Base-by-base conservation (phyloP, 2,329 filamentous ascomycete genomes). In the Apiospora rasikravindrae region DNA sequence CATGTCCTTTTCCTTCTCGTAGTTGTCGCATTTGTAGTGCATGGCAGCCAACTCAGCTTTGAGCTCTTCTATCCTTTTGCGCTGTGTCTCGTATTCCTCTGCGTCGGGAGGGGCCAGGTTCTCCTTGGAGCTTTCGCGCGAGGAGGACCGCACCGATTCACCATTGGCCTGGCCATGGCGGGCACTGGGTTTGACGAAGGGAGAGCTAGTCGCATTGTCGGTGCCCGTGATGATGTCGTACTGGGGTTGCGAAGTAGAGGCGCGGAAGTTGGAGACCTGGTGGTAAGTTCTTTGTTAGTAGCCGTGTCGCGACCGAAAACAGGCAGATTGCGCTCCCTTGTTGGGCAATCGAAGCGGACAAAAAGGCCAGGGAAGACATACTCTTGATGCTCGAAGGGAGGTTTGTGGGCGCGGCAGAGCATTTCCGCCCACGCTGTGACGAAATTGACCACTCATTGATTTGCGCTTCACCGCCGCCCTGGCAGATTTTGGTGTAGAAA, bases 11-110 rank as follows among this genome's bases (percentile, higher is more conserved):
- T 98, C 96, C 77, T 98, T 94, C 77, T 96, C 95, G 70, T 94
- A 85, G 24, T 93, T 96, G 78, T 95, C 93, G 75, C 98, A 88
- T 72, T 96, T 94, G 83, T 98, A 99, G 74, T 92, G 92, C 69
- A 98, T 85, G 0, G 94, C 94, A 74, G 95, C 96, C 57, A 98
- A 86, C 82, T 98, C 94, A 1, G 96, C 94, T 79, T 96, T 95
- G 37, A 98, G 87, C 75, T 95, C 92, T 78, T 98, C 95, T 73
- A 88, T 89, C 47, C 85, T 84, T 71, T 84, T 86, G 68, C 86
- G 85, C 78, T 88, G 89, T 66, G 84, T 86, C 78, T 91, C 89
- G 78, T 90, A 89, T 71, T 88, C 85, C 72, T 89, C 87, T n/a
- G 86, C 86, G 72, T 90, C 89, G 0, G 87, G 84, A 0, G 89